These are phyloP conservation scores for Bjerkandera adusta DNA, from an alignment of 1,284 basidiomycete species.

Conservation along the genomic window DNA sequence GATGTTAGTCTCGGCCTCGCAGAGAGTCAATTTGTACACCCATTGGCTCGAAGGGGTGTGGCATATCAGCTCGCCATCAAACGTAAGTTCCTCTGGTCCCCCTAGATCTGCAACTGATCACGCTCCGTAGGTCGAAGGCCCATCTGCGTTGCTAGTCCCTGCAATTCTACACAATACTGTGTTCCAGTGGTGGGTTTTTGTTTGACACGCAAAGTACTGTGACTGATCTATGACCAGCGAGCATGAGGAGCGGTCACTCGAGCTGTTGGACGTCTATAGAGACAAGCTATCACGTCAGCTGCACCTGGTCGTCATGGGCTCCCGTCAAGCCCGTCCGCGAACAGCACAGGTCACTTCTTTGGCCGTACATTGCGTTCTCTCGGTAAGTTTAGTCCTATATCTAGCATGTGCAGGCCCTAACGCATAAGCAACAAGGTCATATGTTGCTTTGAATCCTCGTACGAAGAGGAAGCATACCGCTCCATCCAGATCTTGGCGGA, in stretches of 20 bases:
- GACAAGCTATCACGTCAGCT: conserved; percentile 20
- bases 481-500: too few species aligned
- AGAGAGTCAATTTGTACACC: conserved; percentile 32
- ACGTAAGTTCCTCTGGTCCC: conserved; percentile 16
- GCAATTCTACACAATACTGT: conserved; percentile 24
- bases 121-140: conserved; percentile 21
- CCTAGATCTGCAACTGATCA: neutral
- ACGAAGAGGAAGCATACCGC: conserved; percentile 28
- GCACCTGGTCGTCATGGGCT: conserved; percentile 6
- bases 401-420: neutral
- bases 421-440: conserved; percentile 30
- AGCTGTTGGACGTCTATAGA: conserved; percentile 20
- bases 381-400: conserved; percentile 17
- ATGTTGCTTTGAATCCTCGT: conserved; percentile 42
- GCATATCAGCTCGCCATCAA: conserved; percentile 21
- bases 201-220: neutral
- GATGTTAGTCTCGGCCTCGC: conserved; percentile 3
- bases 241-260: conserved; percentile 20
- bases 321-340: conserved; percentile 7
- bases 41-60: conserved; percentile 55
- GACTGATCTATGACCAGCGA: conserved; percentile 19
- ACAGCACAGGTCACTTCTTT: conserved; percentile 15
- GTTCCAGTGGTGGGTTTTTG: conserved; percentile 24
- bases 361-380: conserved; percentile 14
- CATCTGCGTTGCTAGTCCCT: conserved; percentile 28